Percentiles rank a stretch among this genome's conserved stretches.
Evolutionary conservation across 2,329 filamentous ascomycete genomes (phyloP).

Genomic region (Dothideomycetes sp.): DNA sequence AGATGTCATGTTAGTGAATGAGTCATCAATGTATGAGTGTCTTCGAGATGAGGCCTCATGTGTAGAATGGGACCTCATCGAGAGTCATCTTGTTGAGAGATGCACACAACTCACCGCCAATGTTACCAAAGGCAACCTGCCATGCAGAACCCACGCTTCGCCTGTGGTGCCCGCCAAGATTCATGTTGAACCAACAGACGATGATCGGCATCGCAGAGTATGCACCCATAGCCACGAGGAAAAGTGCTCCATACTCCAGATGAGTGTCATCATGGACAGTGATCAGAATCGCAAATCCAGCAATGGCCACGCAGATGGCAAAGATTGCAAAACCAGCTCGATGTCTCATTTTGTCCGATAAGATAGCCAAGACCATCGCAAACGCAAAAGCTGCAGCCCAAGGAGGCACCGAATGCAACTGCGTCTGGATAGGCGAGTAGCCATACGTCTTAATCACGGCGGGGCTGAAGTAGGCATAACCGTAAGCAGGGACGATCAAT

Average conservation of each 20-base stretch:
- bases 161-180: slow-evolving; percentile 39
- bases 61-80: too few species aligned
- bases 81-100: too few species aligned
- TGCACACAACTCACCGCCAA: slow-evolving; percentile 23
- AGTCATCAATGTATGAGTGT: neutral
- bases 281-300: slow-evolving; percentile 67
- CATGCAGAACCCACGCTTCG: slow-evolving; percentile 37
- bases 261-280: slow-evolving; percentile 54
- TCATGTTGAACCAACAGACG: slow-evolving; percentile 46
- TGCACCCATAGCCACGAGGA: slow-evolving; percentile 66
- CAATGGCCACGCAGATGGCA: slow-evolving; percentile 57
- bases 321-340: slow-evolving; percentile 63
- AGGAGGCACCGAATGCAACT: slow-evolving; percentile 44
- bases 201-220: slow-evolving; percentile 81
- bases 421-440: slow-evolving; percentile 42
- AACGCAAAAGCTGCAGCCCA: slow-evolving; percentile 69
- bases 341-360: slow-evolving; percentile 62
- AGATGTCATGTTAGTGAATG: neutral
- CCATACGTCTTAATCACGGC: slow-evolving; percentile 38
- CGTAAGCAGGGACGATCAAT: slow-evolving; percentile 30
- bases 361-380: slow-evolving; percentile 60
- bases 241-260: slow-evolving; percentile 68
- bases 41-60: neutral
- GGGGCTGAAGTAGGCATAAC: slow-evolving; percentile 37
- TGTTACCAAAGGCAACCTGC: slow-evolving; percentile 38